Base-by-base conservation (phyloP, 2,329 filamentous ascomycete genomes). In the Paracorniculantispora psalliotae region DNA sequence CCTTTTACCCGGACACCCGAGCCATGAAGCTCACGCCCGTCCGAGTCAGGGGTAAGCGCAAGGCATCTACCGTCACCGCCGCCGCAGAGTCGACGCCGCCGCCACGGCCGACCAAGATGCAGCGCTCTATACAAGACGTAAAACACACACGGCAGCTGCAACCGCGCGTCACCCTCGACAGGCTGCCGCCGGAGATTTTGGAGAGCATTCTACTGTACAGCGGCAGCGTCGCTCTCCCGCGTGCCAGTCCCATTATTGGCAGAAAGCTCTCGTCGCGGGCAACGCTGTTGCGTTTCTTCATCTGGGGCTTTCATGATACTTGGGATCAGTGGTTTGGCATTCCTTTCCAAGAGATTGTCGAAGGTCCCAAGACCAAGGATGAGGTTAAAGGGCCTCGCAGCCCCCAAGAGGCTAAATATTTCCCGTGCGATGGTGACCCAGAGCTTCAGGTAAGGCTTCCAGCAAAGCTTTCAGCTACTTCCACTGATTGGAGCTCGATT, bases 131-230 rank as follows among this genome's bases (percentile, higher is more conserved):
- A 49, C 68, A 67, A 30, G 71, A 67, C 62, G 65, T 64, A 59
- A 70, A 65, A 48, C 67, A 65, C 25, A 68, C 68, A 0, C 68
- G 69, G 46, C 59, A 66, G 15, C 58, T 62, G 13, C 68, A 67
- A 23, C 63, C 57, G 26, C 67, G 68, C 17, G 55, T 64, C 4
- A 66, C 48, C 12, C 64, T 75, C 23, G 68, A 74, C 52, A 65
- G 65, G 30, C 69, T 85, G 9, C 82, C 82, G 0, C 66, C 76
- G 7, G 82, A 85, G 66, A 71, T 85, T 25, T 73, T 85, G 13
- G 80, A 84, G 65, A 72, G 62, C 33, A 82, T 85, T 50, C 77
- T 83, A 57, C 68, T 80, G 62, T 68, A 78, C 55, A 82, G 80
- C 51, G 66, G 70, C 61, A 83, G 81, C 62, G 61, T 80, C 49